Conservation (phyloP, 805 yeast genomes). For the Nakazawaea siamensis region DNA sequence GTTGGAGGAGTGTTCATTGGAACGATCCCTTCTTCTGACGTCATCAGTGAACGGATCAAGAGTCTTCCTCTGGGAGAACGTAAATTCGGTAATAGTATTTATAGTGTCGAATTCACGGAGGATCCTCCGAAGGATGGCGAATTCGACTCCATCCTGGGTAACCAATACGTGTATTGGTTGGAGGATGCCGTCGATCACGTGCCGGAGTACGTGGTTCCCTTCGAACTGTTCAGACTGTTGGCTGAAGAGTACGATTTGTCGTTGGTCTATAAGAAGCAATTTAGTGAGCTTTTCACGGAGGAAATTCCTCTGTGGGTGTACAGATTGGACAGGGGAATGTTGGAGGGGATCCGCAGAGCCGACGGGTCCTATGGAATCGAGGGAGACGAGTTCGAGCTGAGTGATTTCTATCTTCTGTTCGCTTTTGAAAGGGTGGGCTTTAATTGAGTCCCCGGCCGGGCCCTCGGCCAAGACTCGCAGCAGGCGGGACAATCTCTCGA, state of each 20-base stretch:
- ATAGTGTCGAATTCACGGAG: conserved; percentile 72
- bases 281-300: conserved; percentile 72
- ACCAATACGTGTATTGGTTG: conserved; percentile 70
- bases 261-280: conserved; percentile 64
- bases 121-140: conserved; percentile 71
- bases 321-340: conserved; percentile 48
- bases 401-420: conserved; percentile 79
- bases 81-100: conserved; percentile 80
- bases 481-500: no score
- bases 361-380: conserved; percentile 84
- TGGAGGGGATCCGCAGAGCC: conserved; percentile 61
- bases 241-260: conserved; percentile 80
- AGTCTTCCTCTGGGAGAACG: conserved; percentile 42
- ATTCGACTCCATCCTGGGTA: conserved; percentile 73
- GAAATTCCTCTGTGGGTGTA: conserved; percentile 64
- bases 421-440: conserved; percentile 58
- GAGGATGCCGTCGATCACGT: conserved; percentile 94
- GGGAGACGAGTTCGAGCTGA: conserved; percentile 82
- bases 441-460: background rate
- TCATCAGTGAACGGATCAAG: conserved; percentile 58
- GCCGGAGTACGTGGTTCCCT: conserved; percentile 95
- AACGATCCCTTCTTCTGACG: conserved; percentile 89
- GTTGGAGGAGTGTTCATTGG: conserved; percentile 89
- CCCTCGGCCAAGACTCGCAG: background rate
- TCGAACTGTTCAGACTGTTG: conserved; percentile 73